phyloP scores from a whole-genome alignment of 768 basidiomycete genomes.

The Suillus variegatus region DNA sequence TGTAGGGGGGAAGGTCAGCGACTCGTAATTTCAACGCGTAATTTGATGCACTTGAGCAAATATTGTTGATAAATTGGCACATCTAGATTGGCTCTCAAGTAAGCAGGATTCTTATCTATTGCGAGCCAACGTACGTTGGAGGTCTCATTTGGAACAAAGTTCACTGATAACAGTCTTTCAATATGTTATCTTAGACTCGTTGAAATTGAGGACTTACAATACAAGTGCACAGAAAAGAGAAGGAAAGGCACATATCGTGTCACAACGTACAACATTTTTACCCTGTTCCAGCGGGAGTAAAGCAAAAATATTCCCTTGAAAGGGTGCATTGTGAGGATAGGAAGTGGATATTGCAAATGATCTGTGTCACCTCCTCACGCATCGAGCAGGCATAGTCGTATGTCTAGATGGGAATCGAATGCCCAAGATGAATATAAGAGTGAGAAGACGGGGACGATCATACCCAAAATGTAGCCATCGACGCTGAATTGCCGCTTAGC shows the following conservation, averaged over 20 bases:
- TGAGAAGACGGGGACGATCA: background rate
- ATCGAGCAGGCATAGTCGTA: slow-evolving; percentile 7
- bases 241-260: slow-evolving; percentile 9
- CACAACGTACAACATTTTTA: slow-evolving; percentile 5
- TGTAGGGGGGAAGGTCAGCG: background rate
- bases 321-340: background rate
- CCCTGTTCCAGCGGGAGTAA: background rate
- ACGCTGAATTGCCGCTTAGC: background rate
- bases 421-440: background rate
- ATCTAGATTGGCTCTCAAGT: background rate
- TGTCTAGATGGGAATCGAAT: background rate
- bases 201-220: background rate
- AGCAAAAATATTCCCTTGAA: slow-evolving; percentile 6
- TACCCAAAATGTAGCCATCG: slow-evolving; percentile 11
- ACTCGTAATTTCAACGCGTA: background rate
- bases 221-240: slow-evolving; percentile 5
- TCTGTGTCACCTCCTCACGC: background rate
- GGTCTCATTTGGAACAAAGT: background rate
- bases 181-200: background rate
- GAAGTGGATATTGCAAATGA: background rate
- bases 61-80: slow-evolving; percentile 2
- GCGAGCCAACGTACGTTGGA: background rate
- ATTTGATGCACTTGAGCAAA: slow-evolving; percentile 6
- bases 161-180: background rate
- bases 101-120: background rate